These are phyloP conservation scores for Eudorina sp. DNA, from an alignment of 139 green algal genomes.

Conservation along the genomic window DNA sequence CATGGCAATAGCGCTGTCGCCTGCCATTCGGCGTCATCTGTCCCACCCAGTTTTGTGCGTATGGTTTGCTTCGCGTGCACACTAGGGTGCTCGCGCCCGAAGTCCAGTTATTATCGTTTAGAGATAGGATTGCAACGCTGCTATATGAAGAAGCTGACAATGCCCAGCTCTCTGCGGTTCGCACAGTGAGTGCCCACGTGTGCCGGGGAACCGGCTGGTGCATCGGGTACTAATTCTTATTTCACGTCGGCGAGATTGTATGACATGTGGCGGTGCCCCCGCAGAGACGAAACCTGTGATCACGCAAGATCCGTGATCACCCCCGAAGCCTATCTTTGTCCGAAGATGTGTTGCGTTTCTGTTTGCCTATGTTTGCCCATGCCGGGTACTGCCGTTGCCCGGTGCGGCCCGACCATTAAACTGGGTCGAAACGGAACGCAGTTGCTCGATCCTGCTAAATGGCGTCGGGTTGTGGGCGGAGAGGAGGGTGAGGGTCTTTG, in stretches of 20 bases:
- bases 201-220: conserved; percentile 17
- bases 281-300: conserved; percentile 29
- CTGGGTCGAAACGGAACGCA: conserved; percentile 5
- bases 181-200: not conserved
- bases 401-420: not conserved
- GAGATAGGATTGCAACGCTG: conserved; percentile 31
- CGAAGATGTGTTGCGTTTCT: conserved; percentile 31
- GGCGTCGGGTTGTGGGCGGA: conserved; percentile 7
- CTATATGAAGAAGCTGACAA: conserved; percentile 33
- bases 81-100: not conserved
- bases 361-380: conserved; percentile 29
- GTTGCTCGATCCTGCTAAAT: conserved; percentile 10
- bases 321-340: not conserved
- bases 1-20: conserved; percentile 1
- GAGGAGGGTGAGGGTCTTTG: not conserved
- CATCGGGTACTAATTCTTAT: conserved; percentile 24
- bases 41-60: not conserved
- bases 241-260: conserved; percentile 13
- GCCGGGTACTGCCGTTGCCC: not conserved
- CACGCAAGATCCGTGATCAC: conserved; percentile 26
- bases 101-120: conserved; percentile 8
- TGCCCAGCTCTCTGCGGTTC: not conserved
- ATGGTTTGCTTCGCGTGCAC: not conserved
- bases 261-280: conserved; percentile 1
- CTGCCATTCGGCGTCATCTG: not conserved